Evolutionary conservation across 2,329 filamentous ascomycete species (phyloP), one percentile per base, ranked within the genome.

Genomic region (Botrytis sinoallii): DNA sequence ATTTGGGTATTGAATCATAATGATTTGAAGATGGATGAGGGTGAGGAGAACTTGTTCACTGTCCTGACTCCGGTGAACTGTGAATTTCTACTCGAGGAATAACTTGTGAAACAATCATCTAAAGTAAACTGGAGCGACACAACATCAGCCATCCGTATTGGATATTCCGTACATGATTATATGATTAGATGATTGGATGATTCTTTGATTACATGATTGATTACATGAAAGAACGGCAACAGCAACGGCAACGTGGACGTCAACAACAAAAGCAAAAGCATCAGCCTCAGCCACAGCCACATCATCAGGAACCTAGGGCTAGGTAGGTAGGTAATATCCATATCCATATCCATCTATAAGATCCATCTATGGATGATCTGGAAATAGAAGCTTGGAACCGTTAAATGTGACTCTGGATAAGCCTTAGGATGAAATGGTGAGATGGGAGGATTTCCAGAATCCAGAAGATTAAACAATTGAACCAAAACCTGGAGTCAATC

Each of bases 341-440:
- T 7, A 35, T 44, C 40, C 40, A 40, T 40, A 40, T 40, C 10
- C 40, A 42, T 42, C 38, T 9, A 40, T 32, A 32, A 32, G 32
- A 40, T 40, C 40, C 40, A 42, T 42, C 38, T 1, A 40, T 38
- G 38, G 6, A 42, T 29, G 44, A 42, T 46, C 60, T 66, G 9
- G 48, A 67, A 67, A 67, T 72, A 72, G 52, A 72, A 57, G 29
- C 44, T 32, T 68, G 40, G 29, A 67, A 46, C 29, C 14, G 25
- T 48, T 46, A 20, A 59, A 29, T 25, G 9, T 35, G 44, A 25
- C 40, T 38, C 38, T 38, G 46, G 32, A 42, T 35, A 60, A 60
- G 67, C 32, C 35, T 68, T 4, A 42, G 40, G 52, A 69, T 57
- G 35, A 42, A 42, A 48, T 42, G 25, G 35, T 72, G 59, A 59